Percentiles rank a stretch among this genome's conserved stretches.
Conservation (phyloP, 208 protist species). For the Crithidia thermophila region DNA sequence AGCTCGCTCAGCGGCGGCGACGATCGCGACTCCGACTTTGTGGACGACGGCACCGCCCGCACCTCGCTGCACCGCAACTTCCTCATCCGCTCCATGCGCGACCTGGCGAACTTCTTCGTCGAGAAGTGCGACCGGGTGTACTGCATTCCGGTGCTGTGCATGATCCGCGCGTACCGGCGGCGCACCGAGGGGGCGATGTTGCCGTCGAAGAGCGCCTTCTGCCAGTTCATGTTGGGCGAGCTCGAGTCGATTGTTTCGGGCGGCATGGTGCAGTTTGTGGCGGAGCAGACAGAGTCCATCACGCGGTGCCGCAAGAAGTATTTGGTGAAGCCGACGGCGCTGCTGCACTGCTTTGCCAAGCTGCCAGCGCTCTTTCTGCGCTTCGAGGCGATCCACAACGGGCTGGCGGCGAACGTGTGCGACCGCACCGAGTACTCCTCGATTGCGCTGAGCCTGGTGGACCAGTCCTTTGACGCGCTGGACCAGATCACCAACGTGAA, state of each 20-base stretch:
- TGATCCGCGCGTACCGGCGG: constrained; percentile 67
- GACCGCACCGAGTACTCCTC: constrained; percentile 79
- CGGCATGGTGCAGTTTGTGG: constrained; percentile 70
- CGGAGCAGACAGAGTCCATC: constrained; percentile 89
- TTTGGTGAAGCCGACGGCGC: constrained; percentile 65
- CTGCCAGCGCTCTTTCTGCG: constrained; percentile 74
- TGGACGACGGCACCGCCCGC: constrained; percentile 11
- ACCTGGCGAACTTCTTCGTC: constrained; percentile 56
- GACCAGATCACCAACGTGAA: constrained; percentile 76
- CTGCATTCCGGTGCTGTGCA: constrained; percentile 74
- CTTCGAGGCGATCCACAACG: constrained; percentile 78
- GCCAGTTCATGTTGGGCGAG: constrained; percentile 57
- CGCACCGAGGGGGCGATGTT: constrained; percentile 22
- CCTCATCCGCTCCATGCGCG: constrained; percentile 52
- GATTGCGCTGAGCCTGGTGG: constrained; percentile 71
- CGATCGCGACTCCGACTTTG: constrained; percentile 19
- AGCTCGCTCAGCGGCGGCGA: constrained; percentile 22
- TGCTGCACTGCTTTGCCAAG: constrained; percentile 83
- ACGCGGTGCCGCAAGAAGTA: constrained; percentile 62
- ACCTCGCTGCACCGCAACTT: constrained; percentile 41
- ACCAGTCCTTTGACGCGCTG: constrained; percentile 83
- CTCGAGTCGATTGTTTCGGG: constrained; percentile 60
- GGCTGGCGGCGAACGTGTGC: constrained; percentile 50
- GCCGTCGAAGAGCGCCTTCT: constrained; percentile 69
- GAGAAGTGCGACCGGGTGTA: constrained; percentile 87